These are phyloP conservation scores for Xylaria sp. DNA, from an alignment of 2,329 filamentous ascomycete species.

Conservation along the genomic window DNA sequence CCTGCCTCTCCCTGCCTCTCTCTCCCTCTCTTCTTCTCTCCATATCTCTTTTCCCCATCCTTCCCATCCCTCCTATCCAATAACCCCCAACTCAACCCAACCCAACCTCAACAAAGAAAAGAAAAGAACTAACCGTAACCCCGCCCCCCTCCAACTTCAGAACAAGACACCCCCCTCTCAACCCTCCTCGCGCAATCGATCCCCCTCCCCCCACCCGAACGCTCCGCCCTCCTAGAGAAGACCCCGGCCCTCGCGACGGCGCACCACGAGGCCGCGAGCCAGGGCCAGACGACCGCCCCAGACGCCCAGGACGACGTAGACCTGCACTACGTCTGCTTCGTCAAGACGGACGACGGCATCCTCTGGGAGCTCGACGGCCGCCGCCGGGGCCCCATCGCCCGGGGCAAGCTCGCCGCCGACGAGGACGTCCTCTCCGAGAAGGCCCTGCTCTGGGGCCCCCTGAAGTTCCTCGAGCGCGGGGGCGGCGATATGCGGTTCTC, in stretches of 20 bases:
- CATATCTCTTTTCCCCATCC: too few relatives aligned
- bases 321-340: constrained; percentile 95
- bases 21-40: too few relatives aligned
- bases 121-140: not conserved
- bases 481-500: constrained; percentile 69
- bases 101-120: too few relatives aligned
- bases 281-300: constrained; percentile 83
- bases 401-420: constrained; percentile 65
- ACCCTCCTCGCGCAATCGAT: constrained; percentile 76
- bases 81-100: too few relatives aligned
- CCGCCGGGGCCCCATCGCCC: constrained; percentile 66
- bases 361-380: constrained; percentile 72
- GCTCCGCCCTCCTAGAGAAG: constrained; percentile 81
- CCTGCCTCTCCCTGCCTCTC: too few relatives aligned
- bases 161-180: constrained; percentile 67
- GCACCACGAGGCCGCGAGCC: constrained; percentile 79
- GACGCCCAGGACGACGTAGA: constrained; percentile 84
- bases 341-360: constrained; percentile 74
- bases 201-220: constrained; percentile 71
- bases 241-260: constrained; percentile 80
- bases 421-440: constrained; percentile 81
- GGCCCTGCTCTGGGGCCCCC: constrained; percentile 76
- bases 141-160: constrained; percentile 44
- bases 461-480: constrained; percentile 67
- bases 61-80: too few relatives aligned